Base-by-base conservation (phyloP, 2,329 filamentous ascomycete genomes). In the Epichloe scottii region DNA sequence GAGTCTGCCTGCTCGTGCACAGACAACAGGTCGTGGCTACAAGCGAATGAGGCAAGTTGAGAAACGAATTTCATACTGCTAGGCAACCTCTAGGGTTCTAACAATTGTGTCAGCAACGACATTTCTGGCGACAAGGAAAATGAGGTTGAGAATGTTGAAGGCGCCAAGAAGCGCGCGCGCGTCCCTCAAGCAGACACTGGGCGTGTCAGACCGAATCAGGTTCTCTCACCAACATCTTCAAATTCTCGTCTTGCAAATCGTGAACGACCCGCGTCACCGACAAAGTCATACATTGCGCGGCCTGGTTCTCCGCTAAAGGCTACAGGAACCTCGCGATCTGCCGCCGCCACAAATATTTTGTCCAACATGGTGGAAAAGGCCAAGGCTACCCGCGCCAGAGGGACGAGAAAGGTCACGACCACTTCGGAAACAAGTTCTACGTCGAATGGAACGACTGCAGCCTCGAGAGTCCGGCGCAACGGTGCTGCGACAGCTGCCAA, bases 141-240 rank as follows among this genome's bases (percentile, higher is more conserved):
- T 61, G 79, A 80, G 46, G 68, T 75, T 43, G 72, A 71, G 23
- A 68, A 68, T 54, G 68, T 71, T 54, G 78, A 84, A 21, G 83
- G 83, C 56, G 80, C 84, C 3, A 91, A 91, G 73, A 90, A 89
- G 69, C 74, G 68, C 59, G 66, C 71, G 15, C 76, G 74, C 43
- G 66, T 68, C 11, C 66, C 68, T 51, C 72, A 68, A 19, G 70
- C 69, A 53, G 72, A 69, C 26, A 55, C 66, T 55, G 59, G 68
- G 57, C 53, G 54, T 46, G 59, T 67, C 40, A 63, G 63, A 56
- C 66, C 78, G 54, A 69, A 75, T 47, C 75, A 85, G 64, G 77
- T 94, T 38, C 74, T 95, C 3, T 95, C 89, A 1, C 89, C 89
- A 2, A 85, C 87, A 49, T 90, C 87, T 0, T 84, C 85, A 53